Conservation (phyloP, 345 rosid species). For the Draba incana region DNA sequence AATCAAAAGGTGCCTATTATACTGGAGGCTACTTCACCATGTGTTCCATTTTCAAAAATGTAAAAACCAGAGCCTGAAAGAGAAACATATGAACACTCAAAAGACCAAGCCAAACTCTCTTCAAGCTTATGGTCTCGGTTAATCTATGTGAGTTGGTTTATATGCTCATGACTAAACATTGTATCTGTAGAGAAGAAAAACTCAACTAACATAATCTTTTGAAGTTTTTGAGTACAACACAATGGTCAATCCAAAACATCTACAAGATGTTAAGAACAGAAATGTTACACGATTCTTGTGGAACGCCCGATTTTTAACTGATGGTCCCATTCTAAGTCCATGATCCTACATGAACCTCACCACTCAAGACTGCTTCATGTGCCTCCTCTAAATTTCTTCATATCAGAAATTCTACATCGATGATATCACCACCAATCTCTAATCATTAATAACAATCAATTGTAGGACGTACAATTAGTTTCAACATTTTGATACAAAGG, state of each 20-base stretch:
- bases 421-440: conserved; percentile 21
- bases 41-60: conserved; percentile 63
- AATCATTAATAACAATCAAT: neutral
- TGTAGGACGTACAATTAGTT: neutral
- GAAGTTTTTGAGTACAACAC: neutral
- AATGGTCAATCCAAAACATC: neutral
- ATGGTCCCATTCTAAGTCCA: conserved; percentile 68
- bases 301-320: conserved; percentile 53
- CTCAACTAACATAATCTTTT: neutral
- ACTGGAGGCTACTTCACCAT: conserved; percentile 85
- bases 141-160: neutral
- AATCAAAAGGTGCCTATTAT: conserved; percentile 19
- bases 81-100: neutral
- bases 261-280: neutral
- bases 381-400: conserved; percentile 71
- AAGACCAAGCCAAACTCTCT: neutral
- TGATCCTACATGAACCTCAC: conserved; percentile 62
- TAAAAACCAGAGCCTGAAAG: conserved; percentile 75
- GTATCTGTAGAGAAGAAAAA: conserved; percentile 48
- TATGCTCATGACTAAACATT: conserved; percentile 52
- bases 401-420: conserved; percentile 40
- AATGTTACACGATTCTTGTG: conserved; percentile 55
- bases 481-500: neutral
- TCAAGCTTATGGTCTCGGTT: neutral
- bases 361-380: conserved; percentile 51